Evolutionary conservation across 106 monocot species (phyloP), one percentile per base, ranked within the genome.

Genomic region (Dioscorea zingiberensis): DNA sequence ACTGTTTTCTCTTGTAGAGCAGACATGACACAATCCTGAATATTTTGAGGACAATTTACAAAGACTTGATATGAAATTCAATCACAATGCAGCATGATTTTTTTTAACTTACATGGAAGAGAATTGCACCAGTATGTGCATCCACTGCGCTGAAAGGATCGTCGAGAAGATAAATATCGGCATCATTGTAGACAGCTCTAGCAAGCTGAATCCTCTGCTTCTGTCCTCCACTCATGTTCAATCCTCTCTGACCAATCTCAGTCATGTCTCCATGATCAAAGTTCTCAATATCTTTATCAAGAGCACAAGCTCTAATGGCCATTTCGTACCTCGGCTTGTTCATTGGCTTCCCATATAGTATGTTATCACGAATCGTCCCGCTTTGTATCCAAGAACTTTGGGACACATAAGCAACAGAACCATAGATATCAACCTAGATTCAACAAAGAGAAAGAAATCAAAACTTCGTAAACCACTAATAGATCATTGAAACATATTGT

Each of bases 341-440:
- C 77, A 89, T 86, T 0, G 78, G 82, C 74, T 83, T 85, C 1
- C 89, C 89, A 44, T 69, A 89, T 2, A 89, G 83, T 48, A 93
- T 83, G 64, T 93, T 88, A 21, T 84, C 83, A 6, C 69, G 75
- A 21, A 93, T 56, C 8, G 85, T 89, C 21, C 93, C 89, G 1
- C 85, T 81, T 24, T 86, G 85, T 7, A 93, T 93, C 93, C 93
- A 93, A 23, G 88, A 74, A 21, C 62, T 78, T 70, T 93, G 93
- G 2, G 93, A 70, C 27, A 93, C 93, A 53, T 93, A 93, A 10
- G 93, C 88, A 13, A 76, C 68, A 7, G 79, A 70, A 2, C 85
- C 93, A n/a, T 58, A 71, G 15, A 85, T 66, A 24, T 76, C 71
- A 14, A 88, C 83, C 93, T 93, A 62, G 13, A 68, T 22, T 11